Evolutionary conservation across 2,329 filamentous ascomycete genomes (phyloP).

Genomic region (Bipolaris oryzae): DNA sequence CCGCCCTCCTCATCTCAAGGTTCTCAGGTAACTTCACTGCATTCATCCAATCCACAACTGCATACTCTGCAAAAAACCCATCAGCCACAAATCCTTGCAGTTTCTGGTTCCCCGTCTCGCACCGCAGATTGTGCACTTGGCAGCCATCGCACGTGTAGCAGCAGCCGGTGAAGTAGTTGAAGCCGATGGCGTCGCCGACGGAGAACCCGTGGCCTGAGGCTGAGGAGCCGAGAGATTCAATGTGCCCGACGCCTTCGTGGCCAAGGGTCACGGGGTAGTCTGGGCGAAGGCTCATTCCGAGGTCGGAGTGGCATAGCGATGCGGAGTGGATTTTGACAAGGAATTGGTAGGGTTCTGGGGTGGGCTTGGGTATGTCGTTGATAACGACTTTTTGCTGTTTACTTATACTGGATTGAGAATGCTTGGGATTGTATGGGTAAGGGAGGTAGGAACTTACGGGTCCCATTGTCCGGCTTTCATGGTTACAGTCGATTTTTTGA

Average conservation of each 20-base stretch:
- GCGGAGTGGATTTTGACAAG: conserved; percentile 41
- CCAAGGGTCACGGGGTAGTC: conserved; percentile 47
- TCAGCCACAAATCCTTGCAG: conserved; percentile 53
- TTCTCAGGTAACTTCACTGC: conserved; percentile 50
- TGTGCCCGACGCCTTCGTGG: conserved; percentile 56
- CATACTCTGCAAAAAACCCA: conserved; percentile 58
- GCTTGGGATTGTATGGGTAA: neutral
- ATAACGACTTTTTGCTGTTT: conserved; percentile 39
- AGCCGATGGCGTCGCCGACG: conserved; percentile 54
- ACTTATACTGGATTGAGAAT: conserved; percentile 6
- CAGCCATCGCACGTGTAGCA: conserved; percentile 58
- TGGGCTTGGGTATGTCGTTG: conserved; percentile 36
- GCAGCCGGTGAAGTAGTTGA: conserved; percentile 54
- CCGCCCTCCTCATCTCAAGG: conserved; percentile 44
- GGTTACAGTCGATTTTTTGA: neutral
- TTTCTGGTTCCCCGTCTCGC: conserved; percentile 48
- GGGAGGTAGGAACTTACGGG: neutral
- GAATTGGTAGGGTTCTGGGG: conserved; percentile 32
- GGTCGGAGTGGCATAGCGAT: conserved; percentile 41
- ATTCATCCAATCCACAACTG: conserved; percentile 54
- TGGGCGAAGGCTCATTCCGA: conserved; percentile 34
- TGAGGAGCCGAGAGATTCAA: conserved; percentile 46
- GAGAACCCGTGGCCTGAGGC: conserved; percentile 50
- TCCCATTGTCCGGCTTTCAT: conserved; percentile 17
- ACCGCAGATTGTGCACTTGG: conserved; percentile 52